Evolutionary conservation across 805 yeast species (phyloP), one percentile per base, ranked within the genome.

Genomic region (Saccharomycopsis fermentans): DNA sequence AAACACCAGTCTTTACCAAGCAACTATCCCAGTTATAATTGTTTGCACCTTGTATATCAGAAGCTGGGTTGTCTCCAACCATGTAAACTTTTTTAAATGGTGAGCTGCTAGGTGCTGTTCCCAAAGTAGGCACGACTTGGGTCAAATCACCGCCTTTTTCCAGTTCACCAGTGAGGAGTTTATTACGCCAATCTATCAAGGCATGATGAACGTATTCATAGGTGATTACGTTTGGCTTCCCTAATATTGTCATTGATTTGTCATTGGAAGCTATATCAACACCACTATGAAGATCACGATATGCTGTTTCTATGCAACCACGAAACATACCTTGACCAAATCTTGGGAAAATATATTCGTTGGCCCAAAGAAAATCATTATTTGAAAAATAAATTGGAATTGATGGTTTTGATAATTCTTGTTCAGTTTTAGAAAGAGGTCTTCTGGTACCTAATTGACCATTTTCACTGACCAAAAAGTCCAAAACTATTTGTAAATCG

Each of bases 61-160:
- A 81, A 32, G 85, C 94, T 3, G 97, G 98, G 70, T 94, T 94
- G 71, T 94, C 99, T 32, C 99, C 99, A 37, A 94, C 89, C 99
- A 94, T 94, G 72, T 78, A 91, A 1, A 94, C 86, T n/a, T 78
- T 71, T 39, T 75, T 73, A 65, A 86, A 76, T n/a, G 80, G 82
- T 0, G 78, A 65, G 1, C 61, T 19, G 4, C 56, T 58, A 5
- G 79, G 78, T 1, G 76, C 63, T n/a, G 63, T 65, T 32, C 80
- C 78, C 57, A 83, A 69, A 21, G 65, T 67, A 0, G 87, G 87
- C 17, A 74, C 64, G 19, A 68, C 63, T 57, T 74, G 75, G 2
- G 63, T 61, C 9, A 64, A 63, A 11, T 59, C 63, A 9, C 57
- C 55, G 2, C 52, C 36, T 6, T 56, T 58, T 19, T 29, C 55